phyloP scores from a whole-genome alignment of 495 filamentous ascomycete genomes.

The Lasiosphaeria hispida region DNA sequence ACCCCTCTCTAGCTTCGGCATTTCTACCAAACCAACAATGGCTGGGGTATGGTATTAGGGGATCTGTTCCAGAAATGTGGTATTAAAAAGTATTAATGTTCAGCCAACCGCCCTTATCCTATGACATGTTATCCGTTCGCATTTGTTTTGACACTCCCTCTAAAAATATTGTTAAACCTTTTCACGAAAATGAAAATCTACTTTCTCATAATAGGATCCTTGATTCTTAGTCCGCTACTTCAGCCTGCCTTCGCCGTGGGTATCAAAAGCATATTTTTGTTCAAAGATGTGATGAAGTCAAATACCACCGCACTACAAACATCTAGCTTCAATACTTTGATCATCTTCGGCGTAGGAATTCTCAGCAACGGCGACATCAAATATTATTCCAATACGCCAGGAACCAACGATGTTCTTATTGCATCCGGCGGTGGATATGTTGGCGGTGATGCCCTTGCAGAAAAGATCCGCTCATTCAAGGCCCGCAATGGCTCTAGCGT shows the following conservation, averaged over 20 bases:
- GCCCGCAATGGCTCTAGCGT: constrained; percentile 25
- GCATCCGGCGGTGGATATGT: constrained; percentile 37
- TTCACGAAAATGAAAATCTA: too few species aligned
- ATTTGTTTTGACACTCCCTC: too few species aligned
- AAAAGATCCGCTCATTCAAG: constrained; percentile 44
- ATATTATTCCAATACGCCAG: constrained; percentile 48
- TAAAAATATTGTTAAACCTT: too few species aligned
- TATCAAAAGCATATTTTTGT: constrained; percentile 40
- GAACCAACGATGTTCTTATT: constrained; percentile 33
- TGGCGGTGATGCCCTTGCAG: constrained; percentile 37
- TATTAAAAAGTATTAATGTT: too few species aligned
- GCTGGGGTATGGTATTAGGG: too few species aligned
- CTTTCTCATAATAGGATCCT: too few species aligned
- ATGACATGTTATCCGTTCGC: too few species aligned
- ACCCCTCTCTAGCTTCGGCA: too few species aligned
- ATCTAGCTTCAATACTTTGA: constrained; percentile 40
- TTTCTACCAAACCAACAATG: too few species aligned
- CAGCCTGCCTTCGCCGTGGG: constrained; percentile 14
- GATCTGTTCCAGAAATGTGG: too few species aligned
- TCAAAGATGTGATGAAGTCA: constrained; percentile 47
- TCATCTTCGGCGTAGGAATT: constrained; percentile 45
- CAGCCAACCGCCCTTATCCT: too few species aligned
- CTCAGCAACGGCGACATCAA: constrained; percentile 42
- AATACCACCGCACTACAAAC: constrained; percentile 36
- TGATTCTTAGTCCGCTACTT: too few species aligned